Evolutionary conservation across 371 early-diverging fungal species (phyloP).

Genomic region (Rhizomucor miehei): DNA sequence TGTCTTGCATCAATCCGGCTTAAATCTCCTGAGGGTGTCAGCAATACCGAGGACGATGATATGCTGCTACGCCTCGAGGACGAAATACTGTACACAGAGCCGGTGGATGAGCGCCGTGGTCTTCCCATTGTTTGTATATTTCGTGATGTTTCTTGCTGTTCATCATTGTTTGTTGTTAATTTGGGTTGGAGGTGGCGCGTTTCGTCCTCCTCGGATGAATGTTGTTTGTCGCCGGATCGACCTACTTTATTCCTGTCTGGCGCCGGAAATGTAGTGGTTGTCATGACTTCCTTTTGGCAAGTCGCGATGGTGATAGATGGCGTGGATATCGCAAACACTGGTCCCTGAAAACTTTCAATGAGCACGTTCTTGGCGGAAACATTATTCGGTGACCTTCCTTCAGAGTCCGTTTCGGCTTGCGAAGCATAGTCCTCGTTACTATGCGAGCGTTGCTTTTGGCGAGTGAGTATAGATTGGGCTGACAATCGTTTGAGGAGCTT

Average conservation of each 20-base stretch:
- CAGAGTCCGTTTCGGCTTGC: neutral
- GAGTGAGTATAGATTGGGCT: neutral
- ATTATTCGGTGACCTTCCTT: neutral
- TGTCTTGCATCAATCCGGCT: no score
- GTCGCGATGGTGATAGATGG: neutral
- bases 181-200: no score
- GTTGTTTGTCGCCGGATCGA: no score
- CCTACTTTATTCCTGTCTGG: no score
- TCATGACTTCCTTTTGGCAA: neutral
- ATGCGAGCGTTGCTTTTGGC: neutral
- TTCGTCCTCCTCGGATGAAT: no score
- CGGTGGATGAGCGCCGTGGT: neutral
- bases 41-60: no score
- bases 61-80: neutral
- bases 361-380: neutral
- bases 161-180: no score
- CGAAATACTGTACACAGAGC: neutral
- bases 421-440: no score
- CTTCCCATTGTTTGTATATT: neutral
- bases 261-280: neutral
- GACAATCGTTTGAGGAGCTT: neutral
- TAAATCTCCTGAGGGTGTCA: no score
- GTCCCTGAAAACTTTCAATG: neutral
- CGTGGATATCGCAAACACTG: neutral
- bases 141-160: no score